Evolutionary conservation across 208 protist species (phyloP).

Genomic region (Acanthamoeba triangularis): DNA sequence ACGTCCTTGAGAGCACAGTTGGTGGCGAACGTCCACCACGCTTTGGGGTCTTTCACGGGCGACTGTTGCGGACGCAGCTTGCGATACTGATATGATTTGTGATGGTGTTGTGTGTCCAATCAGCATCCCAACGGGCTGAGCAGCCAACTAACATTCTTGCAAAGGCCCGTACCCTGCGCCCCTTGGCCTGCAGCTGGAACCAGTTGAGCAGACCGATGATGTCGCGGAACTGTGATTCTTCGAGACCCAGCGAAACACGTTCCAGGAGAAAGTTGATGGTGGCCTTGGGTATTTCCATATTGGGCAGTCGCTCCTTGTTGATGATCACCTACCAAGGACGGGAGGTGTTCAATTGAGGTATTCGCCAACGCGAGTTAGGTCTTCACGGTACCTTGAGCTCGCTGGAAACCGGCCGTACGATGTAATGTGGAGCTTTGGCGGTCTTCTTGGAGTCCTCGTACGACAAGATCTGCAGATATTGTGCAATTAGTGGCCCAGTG

Average conservation of each 20-base stretch:
- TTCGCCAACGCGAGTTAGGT: background rate
- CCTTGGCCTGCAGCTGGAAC: conserved; percentile 77
- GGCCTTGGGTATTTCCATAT: conserved; percentile 71
- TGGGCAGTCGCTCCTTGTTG: conserved; percentile 41
- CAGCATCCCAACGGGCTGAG: background rate
- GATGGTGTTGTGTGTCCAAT: background rate
- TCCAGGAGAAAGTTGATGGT: conserved; percentile 80
- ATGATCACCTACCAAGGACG: background rate
- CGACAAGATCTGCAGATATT: background rate
- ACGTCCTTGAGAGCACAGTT: conserved; percentile 56
- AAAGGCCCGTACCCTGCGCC: conserved; percentile 67
- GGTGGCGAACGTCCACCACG: conserved; percentile 65
- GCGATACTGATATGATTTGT: conserved; percentile 21
- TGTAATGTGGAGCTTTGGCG: conserved; percentile 72
- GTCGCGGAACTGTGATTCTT: conserved; percentile 76
- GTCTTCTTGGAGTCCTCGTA: conserved; percentile 17
- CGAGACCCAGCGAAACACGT: conserved; percentile 77
- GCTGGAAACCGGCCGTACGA: conserved; percentile 80
- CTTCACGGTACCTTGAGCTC: conserved; percentile 75
- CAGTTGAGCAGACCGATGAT: conserved; percentile 81
- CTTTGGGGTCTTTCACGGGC: background rate
- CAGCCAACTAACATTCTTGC: too few relatives aligned
- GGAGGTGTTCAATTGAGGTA: background rate
- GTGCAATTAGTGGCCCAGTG: background rate
- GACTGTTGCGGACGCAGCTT: conserved; percentile 32